Conservation (phyloP, 169 alveolate species). For the Perkinsus marinus region DNA sequence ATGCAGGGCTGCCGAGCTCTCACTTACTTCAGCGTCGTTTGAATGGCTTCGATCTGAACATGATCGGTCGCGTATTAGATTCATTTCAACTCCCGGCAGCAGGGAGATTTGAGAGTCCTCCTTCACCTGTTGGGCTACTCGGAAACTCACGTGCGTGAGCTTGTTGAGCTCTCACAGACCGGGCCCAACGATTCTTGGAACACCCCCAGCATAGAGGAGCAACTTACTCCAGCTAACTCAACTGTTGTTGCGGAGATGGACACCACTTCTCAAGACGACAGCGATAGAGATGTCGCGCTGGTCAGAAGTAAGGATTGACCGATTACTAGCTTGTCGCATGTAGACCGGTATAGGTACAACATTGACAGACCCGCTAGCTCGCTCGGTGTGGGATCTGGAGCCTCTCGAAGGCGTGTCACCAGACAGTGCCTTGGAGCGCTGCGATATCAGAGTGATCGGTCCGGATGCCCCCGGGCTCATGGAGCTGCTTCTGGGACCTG, state of each 20-base stretch:
- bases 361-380: not conserved
- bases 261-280: not conserved
- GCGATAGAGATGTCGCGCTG: not conserved
- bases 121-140: not conserved
- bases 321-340: not conserved
- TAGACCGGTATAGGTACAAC: not conserved
- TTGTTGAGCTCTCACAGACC: not conserved
- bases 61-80: not conserved
- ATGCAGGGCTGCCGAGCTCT: not conserved
- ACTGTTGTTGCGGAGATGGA: not conserved
- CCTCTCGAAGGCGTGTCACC: not conserved
- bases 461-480: not conserved
- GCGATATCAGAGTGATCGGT: not conserved
- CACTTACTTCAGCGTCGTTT: too few relatives aligned
- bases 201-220: not conserved
- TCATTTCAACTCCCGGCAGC: not conserved
- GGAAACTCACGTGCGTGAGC: not conserved
- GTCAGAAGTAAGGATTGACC: not conserved
- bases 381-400: not conserved
- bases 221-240: not conserved
- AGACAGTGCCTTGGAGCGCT: not conserved
- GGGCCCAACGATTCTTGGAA: not conserved
- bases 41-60: not conserved
- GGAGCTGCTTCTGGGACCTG: not conserved
- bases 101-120: not conserved